A percentile compares a stretch with the other conserved stretches of the same genome.
Evolutionary conservation across 768 basidiomycete genomes (phyloP).

Genomic region (Butyriboletus loyo): DNA sequence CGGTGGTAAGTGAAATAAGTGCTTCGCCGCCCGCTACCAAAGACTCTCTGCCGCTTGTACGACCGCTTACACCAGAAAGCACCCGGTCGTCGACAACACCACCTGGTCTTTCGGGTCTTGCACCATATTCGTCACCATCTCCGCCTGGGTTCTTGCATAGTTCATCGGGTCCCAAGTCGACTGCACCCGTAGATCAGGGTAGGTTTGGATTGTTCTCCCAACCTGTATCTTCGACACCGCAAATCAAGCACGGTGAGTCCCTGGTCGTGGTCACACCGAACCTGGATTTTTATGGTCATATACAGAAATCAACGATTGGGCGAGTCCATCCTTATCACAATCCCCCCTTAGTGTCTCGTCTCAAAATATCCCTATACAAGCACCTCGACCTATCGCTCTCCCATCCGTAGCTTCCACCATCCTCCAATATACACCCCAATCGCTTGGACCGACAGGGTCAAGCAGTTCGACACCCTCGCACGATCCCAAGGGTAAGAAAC

Average conservation of each 20-base stretch:
- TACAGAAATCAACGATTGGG: conserved; percentile 27
- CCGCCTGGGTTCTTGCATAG: conserved; percentile 35
- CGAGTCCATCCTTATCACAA: conserved; percentile 13
- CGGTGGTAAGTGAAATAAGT: conserved; percentile 1
- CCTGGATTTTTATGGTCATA: not conserved
- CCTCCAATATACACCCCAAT: conserved; percentile 26
- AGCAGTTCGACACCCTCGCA: conserved; percentile 26
- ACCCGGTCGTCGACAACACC: conserved; percentile 34
- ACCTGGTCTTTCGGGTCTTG: conserved; percentile 31
- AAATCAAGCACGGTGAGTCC: conserved; percentile 30
- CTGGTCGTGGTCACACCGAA: not conserved
- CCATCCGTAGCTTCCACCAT: conserved; percentile 34
- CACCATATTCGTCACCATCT: conserved; percentile 33
- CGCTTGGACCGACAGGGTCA: conserved; percentile 14
- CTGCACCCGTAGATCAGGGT: conserved; percentile 15
- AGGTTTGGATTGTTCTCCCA: conserved; percentile 19
- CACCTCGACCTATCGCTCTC: conserved; percentile 26
- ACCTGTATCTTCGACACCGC: conserved; percentile 19
- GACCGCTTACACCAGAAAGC: conserved; percentile 29
- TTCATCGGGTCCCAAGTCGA: conserved; percentile 25
- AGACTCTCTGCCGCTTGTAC: conserved; percentile 10
- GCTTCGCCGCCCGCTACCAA: conserved; percentile 19
- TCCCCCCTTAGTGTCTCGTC: conserved; percentile 15
- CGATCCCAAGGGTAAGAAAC: conserved; percentile 37
- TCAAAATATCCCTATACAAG: conserved; percentile 27